Base-by-base conservation (phyloP, 371 early-diverging fungal genomes). In the Apophysomyces ossiformis region DNA sequence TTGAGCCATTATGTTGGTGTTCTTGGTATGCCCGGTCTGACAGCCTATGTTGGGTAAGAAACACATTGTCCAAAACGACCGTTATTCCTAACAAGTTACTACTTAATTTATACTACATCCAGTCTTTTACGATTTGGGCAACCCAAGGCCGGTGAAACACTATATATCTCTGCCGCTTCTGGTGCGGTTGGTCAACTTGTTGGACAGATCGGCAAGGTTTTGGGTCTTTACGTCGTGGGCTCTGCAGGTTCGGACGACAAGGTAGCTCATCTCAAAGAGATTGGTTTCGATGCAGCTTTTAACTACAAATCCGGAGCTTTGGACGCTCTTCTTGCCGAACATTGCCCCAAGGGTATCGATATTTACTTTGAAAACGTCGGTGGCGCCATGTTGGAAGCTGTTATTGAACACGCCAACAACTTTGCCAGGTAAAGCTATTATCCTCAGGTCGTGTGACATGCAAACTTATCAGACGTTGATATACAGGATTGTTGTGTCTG, bases 171-270 rank as follows among this genome's bases (percentile, higher is more conserved):
- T 21, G 85, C 87, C 35, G 88, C 88, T 11, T 69, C 88, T 21
- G 85, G 86, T 61, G 87, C 84, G 13, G 87, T 85, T 7, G 88
- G 88, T 41, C 86, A 86, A 66, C 66, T 86, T 15, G 87, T 83
- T 2, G 85, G 81, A 32, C 90, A 93, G 72, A 77, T 95, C 26
- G 92, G 87, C 66, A 92, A 92, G 71, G 82, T 78, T 18, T 69
- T 80, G 12, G 92, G 92, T 8, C 73, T 86, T 36, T 78, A 74
- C n/a, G 94, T 95, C n/a, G 85, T 93, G 43, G 94, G 93, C 26
- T 85, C 85, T 4, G 93, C 93, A 6, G 92, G 93, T 0, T 80
- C 87, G 2, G 91, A 93, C 59, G 93, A 91, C 13, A 95, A 95
- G 76, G 89, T 90, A 16, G 82, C 75, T 26, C 87, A 80, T 67